phyloP scores from a whole-genome alignment of 352 stramenopile species.

The Phytophthora rubi region DNA sequence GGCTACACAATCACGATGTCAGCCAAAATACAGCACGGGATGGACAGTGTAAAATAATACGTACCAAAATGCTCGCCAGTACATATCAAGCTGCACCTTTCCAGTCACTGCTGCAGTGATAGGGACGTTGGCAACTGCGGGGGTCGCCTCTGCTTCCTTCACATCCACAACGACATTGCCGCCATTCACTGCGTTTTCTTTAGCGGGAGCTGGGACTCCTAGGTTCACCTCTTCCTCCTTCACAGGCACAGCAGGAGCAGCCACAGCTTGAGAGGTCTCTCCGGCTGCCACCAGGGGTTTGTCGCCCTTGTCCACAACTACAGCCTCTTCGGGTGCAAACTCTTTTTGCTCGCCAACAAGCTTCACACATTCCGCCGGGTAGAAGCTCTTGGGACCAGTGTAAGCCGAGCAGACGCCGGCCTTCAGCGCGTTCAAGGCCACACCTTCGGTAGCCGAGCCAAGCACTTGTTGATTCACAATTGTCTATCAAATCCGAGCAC shows the following conservation, averaged over 20 bases:
- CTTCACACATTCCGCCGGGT: conserved; percentile 61
- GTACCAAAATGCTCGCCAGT: conserved; percentile 85
- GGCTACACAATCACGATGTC: conserved; percentile 37
- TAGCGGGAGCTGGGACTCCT: conserved; percentile 16
- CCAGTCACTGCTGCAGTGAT: conserved; percentile 13
- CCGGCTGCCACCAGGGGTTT: conserved; percentile 28
- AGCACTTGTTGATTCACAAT: conserved; percentile 67
- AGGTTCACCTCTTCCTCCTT: conserved; percentile 9
- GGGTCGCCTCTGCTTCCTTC: conserved; percentile 42
- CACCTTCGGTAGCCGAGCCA: conserved; percentile 58
- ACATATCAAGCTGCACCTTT: conserved; percentile 76
- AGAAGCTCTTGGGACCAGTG: conserved; percentile 68
- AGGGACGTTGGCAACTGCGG: conserved; percentile 12
- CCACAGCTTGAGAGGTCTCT: conserved; percentile 11
- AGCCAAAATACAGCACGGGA: conserved; percentile 1
- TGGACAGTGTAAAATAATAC: conserved; percentile 1
- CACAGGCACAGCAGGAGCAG: conserved; percentile 1
- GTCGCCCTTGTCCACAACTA: conserved; percentile 14
- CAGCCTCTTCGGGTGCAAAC: conserved; percentile 47
- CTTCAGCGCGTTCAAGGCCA: conserved; percentile 68
- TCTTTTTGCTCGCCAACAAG: conserved; percentile 64
- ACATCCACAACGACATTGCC: conserved; percentile 43
- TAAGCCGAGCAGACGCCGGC: conserved; percentile 67
- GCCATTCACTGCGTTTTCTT: conserved; percentile 25
- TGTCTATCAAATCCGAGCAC: conserved; percentile 43